Evolutionary conservation across 768 basidiomycete species (phyloP).

Genomic region (Russula griseocarnosa): DNA sequence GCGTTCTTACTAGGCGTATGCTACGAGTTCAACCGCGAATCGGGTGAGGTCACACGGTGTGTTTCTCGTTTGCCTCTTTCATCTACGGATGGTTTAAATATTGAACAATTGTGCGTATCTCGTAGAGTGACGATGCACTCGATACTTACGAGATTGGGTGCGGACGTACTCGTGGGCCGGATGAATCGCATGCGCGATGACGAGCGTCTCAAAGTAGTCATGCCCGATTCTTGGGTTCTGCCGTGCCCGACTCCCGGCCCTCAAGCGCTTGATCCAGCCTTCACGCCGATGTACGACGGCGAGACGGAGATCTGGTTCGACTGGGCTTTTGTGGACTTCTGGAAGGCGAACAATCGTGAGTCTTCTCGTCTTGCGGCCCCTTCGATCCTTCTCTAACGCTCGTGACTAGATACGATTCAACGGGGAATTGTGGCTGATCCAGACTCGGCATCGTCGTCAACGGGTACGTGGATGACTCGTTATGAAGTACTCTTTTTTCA

Average conservation of each 20-base stretch:
- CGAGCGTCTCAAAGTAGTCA: slow-evolving; percentile 84
- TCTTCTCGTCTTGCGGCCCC: slow-evolving; percentile 1
- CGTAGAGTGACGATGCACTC: slow-evolving; percentile 78
- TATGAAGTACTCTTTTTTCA: background rate
- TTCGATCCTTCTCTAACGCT: background rate
- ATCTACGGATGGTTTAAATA: background rate
- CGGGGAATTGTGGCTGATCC: slow-evolving; percentile 68
- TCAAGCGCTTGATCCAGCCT: slow-evolving; percentile 33
- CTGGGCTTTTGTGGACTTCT: slow-evolving; percentile 97
- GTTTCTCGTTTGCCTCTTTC: slow-evolving; percentile 28
- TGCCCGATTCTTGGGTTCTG: slow-evolving; percentile 77
- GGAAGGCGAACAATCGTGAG: slow-evolving; percentile 94
- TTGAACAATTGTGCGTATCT: background rate
- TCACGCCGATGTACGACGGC: slow-evolving; percentile 43
- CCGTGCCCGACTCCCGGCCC: slow-evolving; percentile 41
- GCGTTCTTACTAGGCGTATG: slow-evolving; percentile 89
- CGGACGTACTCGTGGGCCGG: slow-evolving; percentile 82
- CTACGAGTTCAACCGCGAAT: slow-evolving; percentile 95
- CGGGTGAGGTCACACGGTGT: slow-evolving; percentile 91
- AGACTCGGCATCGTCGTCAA: slow-evolving; percentile 54
- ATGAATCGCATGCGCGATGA: slow-evolving; percentile 89
- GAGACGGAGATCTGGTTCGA: slow-evolving; percentile 96
- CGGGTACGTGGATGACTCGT: slow-evolving; percentile 42
- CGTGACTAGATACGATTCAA: slow-evolving; percentile 63
- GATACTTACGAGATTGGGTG: slow-evolving; percentile 84